Evolutionary conservation across 106 monocot genomes (phyloP), one percentile per base, ranked within the genome.

Genomic region (Phalaenopsis equestris): DNA sequence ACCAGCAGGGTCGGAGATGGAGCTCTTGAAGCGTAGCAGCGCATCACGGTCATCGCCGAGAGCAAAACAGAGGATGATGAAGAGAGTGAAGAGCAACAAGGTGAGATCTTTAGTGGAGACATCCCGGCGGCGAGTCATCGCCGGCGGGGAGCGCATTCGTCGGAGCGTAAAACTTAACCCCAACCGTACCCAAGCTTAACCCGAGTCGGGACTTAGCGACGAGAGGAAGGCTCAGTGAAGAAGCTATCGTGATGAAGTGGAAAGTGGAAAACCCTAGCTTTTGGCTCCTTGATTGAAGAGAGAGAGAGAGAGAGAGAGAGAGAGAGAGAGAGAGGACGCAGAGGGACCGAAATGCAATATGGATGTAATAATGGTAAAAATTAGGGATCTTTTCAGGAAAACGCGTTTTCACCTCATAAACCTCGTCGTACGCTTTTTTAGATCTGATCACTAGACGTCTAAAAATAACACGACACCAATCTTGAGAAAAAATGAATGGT

Each of bases 21-120:
- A 80, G 24, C 58, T 61, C 84, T 88, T 92, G 83, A 92, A 90
- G 67, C 76, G 74, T 18, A 90, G 72, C n/a, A 92, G 83, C 12
- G 82, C 85, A 4, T 80, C 37, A 14, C 73, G 81, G 49, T 86
- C 88, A 45, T 42, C 76, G 7, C 37, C 77, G 23, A 3, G 57
- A 48, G 49, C 49, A 3, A 16, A 49, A 48, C 19, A 5, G 24
- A 77, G 56, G 41, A 77, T 41, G 43, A 86, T 30, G 12, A 81
- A 77, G 12, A 84, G 55, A 45, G 37, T 5, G 65, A 67, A 41
- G 47, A 75, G 23, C 0, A 6, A 76, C 48, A 49, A 52, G 21
- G 30, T 24, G 21, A 61, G 75, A 56, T 78, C 74, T 77, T 49
- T 21, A 73, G 49, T 8, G 21, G 47, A 38, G 41, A 73, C n/a